Evolutionary conservation across 2,329 filamentous ascomycete species (phyloP).

Genomic region (Xylaria arbuscula): DNA sequence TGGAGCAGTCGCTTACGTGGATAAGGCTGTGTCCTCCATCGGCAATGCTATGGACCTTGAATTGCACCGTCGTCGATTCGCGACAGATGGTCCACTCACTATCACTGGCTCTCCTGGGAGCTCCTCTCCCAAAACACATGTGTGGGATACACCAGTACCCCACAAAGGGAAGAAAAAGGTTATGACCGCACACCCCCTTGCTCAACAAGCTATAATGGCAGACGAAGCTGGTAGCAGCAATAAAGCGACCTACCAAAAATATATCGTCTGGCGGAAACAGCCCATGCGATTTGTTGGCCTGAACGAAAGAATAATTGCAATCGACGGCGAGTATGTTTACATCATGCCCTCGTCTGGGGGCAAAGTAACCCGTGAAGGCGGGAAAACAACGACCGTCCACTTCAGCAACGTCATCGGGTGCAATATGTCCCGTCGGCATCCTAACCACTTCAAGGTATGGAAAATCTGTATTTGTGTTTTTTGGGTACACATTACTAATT

Average conservation of each 20-base stretch:
- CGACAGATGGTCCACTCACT: constrained; percentile 76
- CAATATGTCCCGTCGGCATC: constrained; percentile 83
- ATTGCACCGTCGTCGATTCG: constrained; percentile 78
- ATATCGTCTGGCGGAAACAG: constrained; percentile 84
- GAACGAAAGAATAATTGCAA: constrained; percentile 79
- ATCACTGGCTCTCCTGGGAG: constrained; percentile 76
- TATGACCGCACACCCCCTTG: constrained; percentile 73
- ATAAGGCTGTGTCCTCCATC: constrained; percentile 82
- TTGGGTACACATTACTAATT: constrained; percentile 13
- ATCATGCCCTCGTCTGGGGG: constrained; percentile 79
- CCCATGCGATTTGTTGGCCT: constrained; percentile 82
- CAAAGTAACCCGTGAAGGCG: constrained; percentile 72
- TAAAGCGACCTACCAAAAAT: constrained; percentile 75
- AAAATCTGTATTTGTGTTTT: background rate
- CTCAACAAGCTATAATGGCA: constrained; percentile 70
- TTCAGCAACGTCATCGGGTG: constrained; percentile 85
- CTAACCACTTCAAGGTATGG: constrained; percentile 79
- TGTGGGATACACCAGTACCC: constrained; percentile 59
- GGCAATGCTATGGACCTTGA: constrained; percentile 81
- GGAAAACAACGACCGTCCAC: constrained; percentile 83
- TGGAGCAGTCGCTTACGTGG: constrained; percentile 78
- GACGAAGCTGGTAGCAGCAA: constrained; percentile 63
- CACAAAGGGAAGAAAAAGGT: constrained; percentile 66
- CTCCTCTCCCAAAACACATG: constrained; percentile 73
- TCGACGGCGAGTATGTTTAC: constrained; percentile 88